Conservation (phyloP, 208 protist genomes). For the Wallacemonas rigidus region DNA sequence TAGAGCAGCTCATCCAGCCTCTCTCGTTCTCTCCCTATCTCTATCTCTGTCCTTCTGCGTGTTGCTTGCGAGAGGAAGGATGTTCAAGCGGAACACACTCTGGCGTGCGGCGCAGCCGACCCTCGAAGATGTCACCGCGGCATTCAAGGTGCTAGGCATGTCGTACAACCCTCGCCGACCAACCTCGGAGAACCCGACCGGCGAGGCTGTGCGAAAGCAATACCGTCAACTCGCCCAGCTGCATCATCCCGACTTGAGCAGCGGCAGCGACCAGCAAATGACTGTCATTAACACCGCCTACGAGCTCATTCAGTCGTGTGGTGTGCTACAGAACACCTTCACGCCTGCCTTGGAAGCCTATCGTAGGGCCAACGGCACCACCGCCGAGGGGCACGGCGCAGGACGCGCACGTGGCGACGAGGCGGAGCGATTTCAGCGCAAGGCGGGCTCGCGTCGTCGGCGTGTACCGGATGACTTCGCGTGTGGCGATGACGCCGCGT, state of each 20-base stretch:
- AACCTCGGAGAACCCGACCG: slow-evolving; percentile 28
- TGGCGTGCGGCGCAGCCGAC: slow-evolving; percentile 23
- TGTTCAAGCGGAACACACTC: slow-evolving; percentile 19
- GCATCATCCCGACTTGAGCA: slow-evolving; percentile 89
- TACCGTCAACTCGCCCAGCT: slow-evolving; percentile 86
- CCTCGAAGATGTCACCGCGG: slow-evolving; percentile 55
- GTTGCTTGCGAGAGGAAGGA: neutral
- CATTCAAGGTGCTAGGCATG: slow-evolving; percentile 79
- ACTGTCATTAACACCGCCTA: slow-evolving; percentile 91
- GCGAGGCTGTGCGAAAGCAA: slow-evolving; percentile 61
- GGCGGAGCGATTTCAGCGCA: slow-evolving; percentile 38
- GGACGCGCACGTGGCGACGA: neutral
- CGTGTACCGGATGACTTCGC: slow-evolving; percentile 86
- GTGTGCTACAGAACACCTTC: slow-evolving; percentile 37
- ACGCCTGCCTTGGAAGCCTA: slow-evolving; percentile 2
- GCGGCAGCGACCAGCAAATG: slow-evolving; percentile 86
- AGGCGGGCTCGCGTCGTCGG: slow-evolving; percentile 49
- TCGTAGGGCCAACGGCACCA: neutral
- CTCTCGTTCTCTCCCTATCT: neutral
- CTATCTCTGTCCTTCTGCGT: neutral
- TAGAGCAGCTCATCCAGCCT: neutral
- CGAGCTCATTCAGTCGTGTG: slow-evolving; percentile 77
- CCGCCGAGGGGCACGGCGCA: neutral
- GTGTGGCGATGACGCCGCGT: slow-evolving; percentile 70
- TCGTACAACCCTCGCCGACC: slow-evolving; percentile 26